Conservation (phyloP, 768 basidiomycete genomes). For the Podaxis sp. region DNA sequence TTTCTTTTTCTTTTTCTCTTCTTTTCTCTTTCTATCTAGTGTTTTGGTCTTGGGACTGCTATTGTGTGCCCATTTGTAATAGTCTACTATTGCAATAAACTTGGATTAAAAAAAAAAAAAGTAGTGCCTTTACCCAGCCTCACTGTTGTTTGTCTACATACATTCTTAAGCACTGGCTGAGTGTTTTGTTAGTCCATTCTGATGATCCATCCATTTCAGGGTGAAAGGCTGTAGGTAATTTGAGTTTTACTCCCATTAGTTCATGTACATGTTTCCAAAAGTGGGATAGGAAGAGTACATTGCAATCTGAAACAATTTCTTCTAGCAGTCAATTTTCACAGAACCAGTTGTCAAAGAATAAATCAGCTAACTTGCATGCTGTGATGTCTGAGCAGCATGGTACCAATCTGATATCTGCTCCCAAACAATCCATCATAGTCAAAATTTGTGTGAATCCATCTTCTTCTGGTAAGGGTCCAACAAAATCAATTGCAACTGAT, state of each 20-base stretch:
- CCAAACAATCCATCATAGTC: background rate
- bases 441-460: background rate
- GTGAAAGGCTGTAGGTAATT: slow-evolving; percentile 37
- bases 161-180: no score
- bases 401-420: slow-evolving; percentile 15
- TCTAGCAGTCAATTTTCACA: slow-evolving; percentile 31
- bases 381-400: slow-evolving; percentile 7
- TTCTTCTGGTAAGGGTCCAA: background rate
- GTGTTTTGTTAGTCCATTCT: slow-evolving; percentile 35
- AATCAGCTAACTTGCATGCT: slow-evolving; percentile 2
- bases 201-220: slow-evolving; percentile 39
- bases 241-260: slow-evolving; percentile 28
- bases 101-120: no score
- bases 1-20: no score
- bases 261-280: slow-evolving; percentile 33
- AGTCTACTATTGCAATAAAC: no score
- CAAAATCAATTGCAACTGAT: background rate
- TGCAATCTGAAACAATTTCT: slow-evolving; percentile 31
- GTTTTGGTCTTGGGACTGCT: no score
- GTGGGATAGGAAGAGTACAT: slow-evolving; percentile 22
- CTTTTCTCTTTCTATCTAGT: no score
- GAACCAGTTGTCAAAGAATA: slow-evolving; percentile 27
- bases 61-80: no score
- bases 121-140: no score
- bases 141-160: no score